A percentile compares a stretch with the other conserved stretches of the same genome.
Conservation (phyloP, 2,329 filamentous ascomycete species). For the Aspergillus texensis region DNA sequence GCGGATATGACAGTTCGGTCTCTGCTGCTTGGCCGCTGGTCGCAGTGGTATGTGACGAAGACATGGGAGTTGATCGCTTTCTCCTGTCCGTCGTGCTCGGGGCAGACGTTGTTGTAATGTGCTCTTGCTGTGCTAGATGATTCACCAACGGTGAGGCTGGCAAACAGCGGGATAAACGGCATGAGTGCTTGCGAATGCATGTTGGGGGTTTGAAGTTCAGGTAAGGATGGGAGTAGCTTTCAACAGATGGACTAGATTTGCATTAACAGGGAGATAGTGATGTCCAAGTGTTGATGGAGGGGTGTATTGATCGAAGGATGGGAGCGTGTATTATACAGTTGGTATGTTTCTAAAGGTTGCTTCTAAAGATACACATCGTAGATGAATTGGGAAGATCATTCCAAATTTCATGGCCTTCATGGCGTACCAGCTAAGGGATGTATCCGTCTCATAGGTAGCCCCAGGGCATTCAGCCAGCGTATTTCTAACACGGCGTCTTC, state of each 20-base stretch:
- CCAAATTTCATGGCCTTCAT: background rate
- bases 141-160: background rate
- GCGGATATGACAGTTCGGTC: background rate
- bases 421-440: no score
- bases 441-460: background rate
- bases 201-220: background rate
- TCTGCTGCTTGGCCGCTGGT: background rate
- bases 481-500: background rate
- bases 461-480: background rate
- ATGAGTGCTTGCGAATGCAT: background rate
- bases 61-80: background rate
- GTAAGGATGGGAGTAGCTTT: background rate
- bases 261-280: background rate
- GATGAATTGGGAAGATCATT: background rate
- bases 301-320: background rate
- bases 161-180: background rate
- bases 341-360: background rate
- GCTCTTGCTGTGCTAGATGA: background rate
- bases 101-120: background rate
- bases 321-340: background rate
- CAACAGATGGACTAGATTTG: background rate
- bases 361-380: accelerated
- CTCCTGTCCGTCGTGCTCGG: background rate
- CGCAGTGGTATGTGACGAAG: background rate
- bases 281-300: background rate